Evolutionary conservation across 345 rosid genomes (phyloP).

Genomic region (Kernera saxatilis): DNA sequence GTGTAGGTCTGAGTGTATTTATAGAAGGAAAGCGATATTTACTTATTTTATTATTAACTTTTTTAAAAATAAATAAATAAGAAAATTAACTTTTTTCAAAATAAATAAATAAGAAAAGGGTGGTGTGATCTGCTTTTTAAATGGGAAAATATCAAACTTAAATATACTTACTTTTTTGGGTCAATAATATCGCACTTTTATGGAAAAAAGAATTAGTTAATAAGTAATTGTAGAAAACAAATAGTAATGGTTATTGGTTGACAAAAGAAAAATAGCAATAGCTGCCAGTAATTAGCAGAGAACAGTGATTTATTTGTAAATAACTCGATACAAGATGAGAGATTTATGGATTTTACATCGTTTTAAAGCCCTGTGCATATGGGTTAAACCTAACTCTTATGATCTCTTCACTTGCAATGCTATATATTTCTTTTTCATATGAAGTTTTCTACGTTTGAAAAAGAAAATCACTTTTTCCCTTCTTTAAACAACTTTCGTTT

Average conservation of each 20-base stretch:
- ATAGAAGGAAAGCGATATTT: conserved; percentile 23
- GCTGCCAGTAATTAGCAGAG: too few relatives aligned
- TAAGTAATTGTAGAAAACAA: too few relatives aligned
- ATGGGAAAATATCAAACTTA: neutral
- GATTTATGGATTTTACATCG: too few relatives aligned
- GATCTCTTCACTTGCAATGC: neutral
- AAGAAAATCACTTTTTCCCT: too few relatives aligned
- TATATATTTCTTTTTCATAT: too few relatives aligned
- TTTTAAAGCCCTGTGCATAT: neutral
- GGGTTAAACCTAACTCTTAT: neutral
- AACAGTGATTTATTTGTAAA: too few relatives aligned
- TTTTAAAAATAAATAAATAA: neutral
- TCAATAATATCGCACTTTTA: conserved; percentile 2
- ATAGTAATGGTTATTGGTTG: too few relatives aligned
- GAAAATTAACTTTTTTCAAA: neutral
- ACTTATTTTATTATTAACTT: neutral
- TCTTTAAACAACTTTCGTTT: too few relatives aligned
- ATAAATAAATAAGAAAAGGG: neutral
- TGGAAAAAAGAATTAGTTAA: neutral
- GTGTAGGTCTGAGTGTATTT: conserved; percentile 18
- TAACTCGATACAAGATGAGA: too few relatives aligned
- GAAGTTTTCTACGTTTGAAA: too few relatives aligned
- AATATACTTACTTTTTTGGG: neutral
- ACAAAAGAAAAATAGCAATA: too few relatives aligned
- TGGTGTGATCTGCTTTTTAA: neutral